Evolutionary conservation across 2,329 filamentous ascomycete species (phyloP).

Genomic region (Xylariaceae sp.): DNA sequence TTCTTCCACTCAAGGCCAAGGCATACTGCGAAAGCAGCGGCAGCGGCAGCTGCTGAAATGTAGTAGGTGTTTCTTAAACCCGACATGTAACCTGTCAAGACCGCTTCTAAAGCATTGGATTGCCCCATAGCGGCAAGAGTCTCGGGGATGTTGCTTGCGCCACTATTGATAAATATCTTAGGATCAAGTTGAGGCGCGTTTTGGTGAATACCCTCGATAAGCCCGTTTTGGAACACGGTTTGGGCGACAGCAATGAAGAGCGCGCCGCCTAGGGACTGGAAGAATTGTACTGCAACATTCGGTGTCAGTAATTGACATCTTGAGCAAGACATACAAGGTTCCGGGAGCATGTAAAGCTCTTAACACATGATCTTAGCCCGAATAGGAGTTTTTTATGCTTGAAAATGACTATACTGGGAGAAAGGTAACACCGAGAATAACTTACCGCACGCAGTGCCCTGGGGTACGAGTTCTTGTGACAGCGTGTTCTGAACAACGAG

Average conservation of each 20-base stretch:
- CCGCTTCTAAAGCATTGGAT: slow-evolving; percentile 49
- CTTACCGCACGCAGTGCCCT: slow-evolving; percentile 58
- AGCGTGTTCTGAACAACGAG: slow-evolving; percentile 61
- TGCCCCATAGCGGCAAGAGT: slow-evolving; percentile 52
- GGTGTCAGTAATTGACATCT: too few relatives aligned
- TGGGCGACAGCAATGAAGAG: slow-evolving; percentile 70
- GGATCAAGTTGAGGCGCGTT: slow-evolving; percentile 55
- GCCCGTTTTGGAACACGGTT: slow-evolving; percentile 70
- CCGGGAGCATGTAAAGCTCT: too few relatives aligned
- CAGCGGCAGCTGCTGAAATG: slow-evolving; percentile 57
- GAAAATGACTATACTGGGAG: too few relatives aligned
- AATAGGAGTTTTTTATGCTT: too few relatives aligned
- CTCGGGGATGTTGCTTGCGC: slow-evolving; percentile 56
- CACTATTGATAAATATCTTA: slow-evolving; percentile 57
- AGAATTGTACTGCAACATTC: slow-evolving; percentile 68
- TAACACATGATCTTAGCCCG: too few relatives aligned
- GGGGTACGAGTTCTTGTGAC: slow-evolving; percentile 54
- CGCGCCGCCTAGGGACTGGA: slow-evolving; percentile 70
- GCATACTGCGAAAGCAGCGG: slow-evolving; percentile 52
- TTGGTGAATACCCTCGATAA: slow-evolving; percentile 58
- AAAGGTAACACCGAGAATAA: too few relatives aligned
- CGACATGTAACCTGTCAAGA: slow-evolving; percentile 56
- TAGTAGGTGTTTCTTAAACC: slow-evolving; percentile 60
- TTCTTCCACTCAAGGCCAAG: slow-evolving; percentile 60
- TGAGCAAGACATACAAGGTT: too few relatives aligned